Evolutionary conservation across 352 stramenopile genomes (phyloP).

Genomic region (Halophytophthora polymorphica): DNA sequence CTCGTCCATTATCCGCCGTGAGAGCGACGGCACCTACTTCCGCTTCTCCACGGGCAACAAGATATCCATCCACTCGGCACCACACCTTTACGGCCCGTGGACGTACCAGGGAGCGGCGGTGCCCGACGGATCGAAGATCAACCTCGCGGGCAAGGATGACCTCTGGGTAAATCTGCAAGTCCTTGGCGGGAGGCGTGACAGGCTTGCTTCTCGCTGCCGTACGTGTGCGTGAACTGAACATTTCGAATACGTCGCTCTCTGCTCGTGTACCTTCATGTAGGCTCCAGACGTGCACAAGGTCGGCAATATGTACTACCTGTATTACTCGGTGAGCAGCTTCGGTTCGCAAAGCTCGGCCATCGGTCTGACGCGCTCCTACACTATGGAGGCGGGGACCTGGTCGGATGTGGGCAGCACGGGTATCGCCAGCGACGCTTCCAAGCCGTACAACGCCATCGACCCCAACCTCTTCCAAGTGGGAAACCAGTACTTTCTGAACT

Average conservation of each 20-base stretch:
- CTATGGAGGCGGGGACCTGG: constrained; percentile 40
- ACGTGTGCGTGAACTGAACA: background rate
- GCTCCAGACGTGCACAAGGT: constrained; percentile 37
- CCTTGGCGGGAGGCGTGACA: background rate
- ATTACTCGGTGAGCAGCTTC: constrained; percentile 50
- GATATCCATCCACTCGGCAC: constrained; percentile 45
- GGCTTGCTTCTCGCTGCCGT: background rate
- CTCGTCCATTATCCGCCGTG: constrained; percentile 44
- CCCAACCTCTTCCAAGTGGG: constrained; percentile 33
- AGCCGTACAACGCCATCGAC: constrained; percentile 45
- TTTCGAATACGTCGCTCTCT: background rate
- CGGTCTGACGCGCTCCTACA: constrained; percentile 31
- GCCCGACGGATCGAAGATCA: constrained; percentile 38
- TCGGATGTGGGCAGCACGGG: constrained; percentile 31
- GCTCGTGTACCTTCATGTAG: constrained; percentile 3
- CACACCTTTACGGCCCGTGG: constrained; percentile 37
- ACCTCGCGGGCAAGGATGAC: constrained; percentile 42
- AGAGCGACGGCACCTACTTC: constrained; percentile 47
- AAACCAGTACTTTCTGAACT: constrained; percentile 33
- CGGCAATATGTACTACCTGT: constrained; percentile 50
- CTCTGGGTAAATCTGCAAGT: constrained; percentile 27
- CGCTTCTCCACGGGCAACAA: constrained; percentile 53
- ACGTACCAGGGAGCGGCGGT: constrained; percentile 40
- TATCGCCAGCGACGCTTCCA: constrained; percentile 19
- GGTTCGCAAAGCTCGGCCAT: constrained; percentile 38